These are phyloP conservation scores for Diplocarpon mali DNA, from an alignment of 2,329 filamentous ascomycete species.

Conservation along the genomic window DNA sequence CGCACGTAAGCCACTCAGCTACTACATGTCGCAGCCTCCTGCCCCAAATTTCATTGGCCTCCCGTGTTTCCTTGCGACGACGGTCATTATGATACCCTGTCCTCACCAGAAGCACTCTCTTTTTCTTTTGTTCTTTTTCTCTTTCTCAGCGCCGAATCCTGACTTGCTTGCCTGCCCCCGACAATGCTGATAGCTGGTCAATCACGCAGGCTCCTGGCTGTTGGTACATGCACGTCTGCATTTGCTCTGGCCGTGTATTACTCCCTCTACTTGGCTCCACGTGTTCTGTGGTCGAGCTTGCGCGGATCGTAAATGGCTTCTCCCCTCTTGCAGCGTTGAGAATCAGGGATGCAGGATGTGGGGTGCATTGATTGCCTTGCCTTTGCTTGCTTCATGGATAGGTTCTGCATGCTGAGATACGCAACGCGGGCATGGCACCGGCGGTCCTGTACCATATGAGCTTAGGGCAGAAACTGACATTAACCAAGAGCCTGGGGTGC, in stretches of 20 bases:
- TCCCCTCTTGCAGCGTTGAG: no score
- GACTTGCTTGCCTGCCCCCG: background rate
- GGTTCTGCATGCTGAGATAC: background rate
- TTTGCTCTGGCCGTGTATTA: constrained; percentile 21
- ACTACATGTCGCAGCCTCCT: constrained; percentile 5
- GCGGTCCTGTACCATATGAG: constrained; percentile 10
- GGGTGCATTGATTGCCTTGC: background rate
- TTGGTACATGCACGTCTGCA: constrained; percentile 16
- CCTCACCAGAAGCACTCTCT: no score
- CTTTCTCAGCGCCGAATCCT: no score
- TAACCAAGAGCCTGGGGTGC: background rate
- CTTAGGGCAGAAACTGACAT: background rate
- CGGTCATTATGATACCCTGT: no score
- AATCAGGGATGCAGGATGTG: no score
- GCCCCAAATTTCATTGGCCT: background rate
- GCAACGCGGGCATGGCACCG: background rate
- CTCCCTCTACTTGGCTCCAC: constrained; percentile 7
- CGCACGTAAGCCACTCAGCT: constrained; percentile 20
- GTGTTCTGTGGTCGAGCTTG: background rate
- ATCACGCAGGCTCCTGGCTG: constrained; percentile 18
- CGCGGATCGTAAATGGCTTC: background rate
- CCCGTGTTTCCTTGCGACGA: background rate
- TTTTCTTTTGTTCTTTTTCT: no score
- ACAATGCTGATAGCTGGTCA: constrained; percentile 19
- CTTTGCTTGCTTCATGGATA: background rate